Evolutionary conservation across 2,329 filamentous ascomycete genomes (phyloP), one percentile per base, ranked within the genome.

Genomic region (Alternaria sp.): DNA sequence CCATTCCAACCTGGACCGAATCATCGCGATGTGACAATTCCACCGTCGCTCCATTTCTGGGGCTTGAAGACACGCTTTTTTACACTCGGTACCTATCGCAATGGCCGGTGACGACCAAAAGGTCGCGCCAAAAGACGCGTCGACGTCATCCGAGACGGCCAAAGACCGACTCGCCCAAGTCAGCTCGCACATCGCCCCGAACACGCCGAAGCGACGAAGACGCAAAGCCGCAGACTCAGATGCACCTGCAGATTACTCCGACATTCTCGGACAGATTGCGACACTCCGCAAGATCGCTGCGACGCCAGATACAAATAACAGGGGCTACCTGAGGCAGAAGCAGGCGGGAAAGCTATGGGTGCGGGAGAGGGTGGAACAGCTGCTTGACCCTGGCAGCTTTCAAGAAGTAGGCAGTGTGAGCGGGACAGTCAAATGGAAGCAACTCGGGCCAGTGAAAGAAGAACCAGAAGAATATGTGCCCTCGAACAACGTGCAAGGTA

Each of bases 341-440:
- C 81, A 86, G 74, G 83, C 86, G 3, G 88, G 88, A 2, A 90
- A 90, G 73, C 81, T 90, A 18, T 89, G 87, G 87, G 87, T 89
- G 0, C 83, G 87, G 22, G 87, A 90, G 68, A 81, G 87, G 3
- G 85, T 90, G 18, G 81, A 85, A 5, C 78, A 83, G 32, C 78
- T 90, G n/a, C 80, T 90, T 11, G 87, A 90, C 59, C 67, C 77
- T 2, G 83, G 80, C 3, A 85, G 80, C 25, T 89, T 89, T 64
- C 79, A 81, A 18, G 87, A 90, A 74, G 83, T 90, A 7, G 88
- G 88, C 1, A 87, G 85, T 44, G 81, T 88, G 0, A 85, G 85
- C 2, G 88, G 88, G 5, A 85, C 84, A 0, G 86, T 88, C 10
- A 81, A 77, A 46, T 90, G 88, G 87, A 84, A 81, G 63, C 81